Evolutionary conservation across 345 rosid genomes (phyloP), one percentile per base, ranked within the genome.

Genomic region (Carallia brachiata): DNA sequence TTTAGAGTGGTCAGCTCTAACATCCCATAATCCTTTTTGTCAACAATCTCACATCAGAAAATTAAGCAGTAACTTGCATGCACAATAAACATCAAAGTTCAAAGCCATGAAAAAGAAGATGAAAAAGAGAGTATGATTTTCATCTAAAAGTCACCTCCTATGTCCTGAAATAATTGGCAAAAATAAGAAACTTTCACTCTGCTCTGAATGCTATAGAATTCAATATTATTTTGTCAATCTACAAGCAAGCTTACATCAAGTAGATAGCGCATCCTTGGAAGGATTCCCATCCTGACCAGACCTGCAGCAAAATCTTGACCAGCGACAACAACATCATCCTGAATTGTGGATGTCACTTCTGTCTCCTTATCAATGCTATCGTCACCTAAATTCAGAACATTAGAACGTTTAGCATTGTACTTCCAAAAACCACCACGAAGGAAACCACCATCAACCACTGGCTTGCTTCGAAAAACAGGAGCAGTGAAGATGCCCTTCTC

Each of bases 301-400:
- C 96, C 98, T 27, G 96, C 97, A 59, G 85, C 90, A 84, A 91
- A 88, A 81, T 94, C 98, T 85, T 91, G 98, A 70, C 91, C 85
- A 37, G 95, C 95, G 69, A 94, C 81, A 80, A 83, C 68, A 72
- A 91, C 73, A 81, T 94, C 97, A 62, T 94, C 95, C 84, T 83
- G 90, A 75, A 94, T 89, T 62, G 98, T 91, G 53, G 75, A 87
- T 36, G 78, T 77, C 67, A 79, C 91, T 80, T 86, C 88, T 56
- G 77, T 73, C 65, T 80, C 95, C 28, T 88, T 90, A 82, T 78
- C 84, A 68, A 74, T 13, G 59, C 61, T 63, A 69, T 84, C 82
- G 75, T 80, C 85, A 44, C 81, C 74, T 60, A 71, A 76, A 71
- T 79, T 75, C 71, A 86, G 77, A 65, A 94, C 74, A 65, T 88